A percentile compares a stretch with the other conserved stretches of the same genome.
Conservation (phyloP, 1,284 basidiomycete species). For the Neolentinus lepideus region DNA sequence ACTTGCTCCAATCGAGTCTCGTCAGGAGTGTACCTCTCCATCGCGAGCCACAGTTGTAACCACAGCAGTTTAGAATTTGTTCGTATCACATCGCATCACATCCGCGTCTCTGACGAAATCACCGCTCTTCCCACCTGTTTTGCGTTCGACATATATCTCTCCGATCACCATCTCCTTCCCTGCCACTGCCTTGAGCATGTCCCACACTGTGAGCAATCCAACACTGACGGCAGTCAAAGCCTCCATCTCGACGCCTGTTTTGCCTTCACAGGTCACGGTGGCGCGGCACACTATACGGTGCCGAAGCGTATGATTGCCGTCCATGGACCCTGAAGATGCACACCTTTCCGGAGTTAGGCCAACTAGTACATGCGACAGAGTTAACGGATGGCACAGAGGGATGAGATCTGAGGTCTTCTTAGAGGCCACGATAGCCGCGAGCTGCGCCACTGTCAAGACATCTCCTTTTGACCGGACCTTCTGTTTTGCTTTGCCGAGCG, state of each 20-base stretch:
- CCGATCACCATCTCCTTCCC: conserved; percentile 78
- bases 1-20: no score
- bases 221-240: conserved; percentile 79
- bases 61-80: neutral
- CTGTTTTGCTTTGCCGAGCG: conserved; percentile 7
- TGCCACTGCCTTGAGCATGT: conserved; percentile 87
- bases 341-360: conserved; percentile 38
- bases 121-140: conserved; percentile 72
- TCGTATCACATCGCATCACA: neutral
- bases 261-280: conserved; percentile 68
- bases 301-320: conserved; percentile 14
- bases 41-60: no score
- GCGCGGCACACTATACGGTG: conserved; percentile 58
- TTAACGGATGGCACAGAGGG: conserved; percentile 79
- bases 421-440: conserved; percentile 83
- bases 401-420: conserved; percentile 81
- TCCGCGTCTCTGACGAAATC: conserved; percentile 35
- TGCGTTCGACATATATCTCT: conserved; percentile 58
- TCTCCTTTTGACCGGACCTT: conserved; percentile 60
- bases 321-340: neutral
- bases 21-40: no score
- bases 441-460: conserved; percentile 70
- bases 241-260: conserved; percentile 92
- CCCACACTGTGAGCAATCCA: conserved; percentile 83
- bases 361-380: conserved; percentile 65